Percentiles rank a stretch among this genome's conserved stretches.
These are phyloP conservation scores for Tagetes patula DNA, from an alignment of 129 eudicot species.

Conservation along the genomic window DNA sequence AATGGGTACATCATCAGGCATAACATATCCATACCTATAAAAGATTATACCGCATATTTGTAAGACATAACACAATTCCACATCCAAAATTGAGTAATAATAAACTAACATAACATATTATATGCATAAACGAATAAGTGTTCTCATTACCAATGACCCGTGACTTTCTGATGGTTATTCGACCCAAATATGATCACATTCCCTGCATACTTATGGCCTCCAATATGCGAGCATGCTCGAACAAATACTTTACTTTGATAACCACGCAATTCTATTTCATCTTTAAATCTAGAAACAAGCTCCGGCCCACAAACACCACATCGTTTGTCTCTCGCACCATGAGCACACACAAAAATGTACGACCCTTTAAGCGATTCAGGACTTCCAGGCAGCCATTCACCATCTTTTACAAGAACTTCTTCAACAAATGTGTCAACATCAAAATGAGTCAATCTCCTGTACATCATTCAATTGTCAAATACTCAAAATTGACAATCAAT, in stretches of 20 bases:
- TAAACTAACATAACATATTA: neutral
- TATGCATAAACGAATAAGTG: neutral
- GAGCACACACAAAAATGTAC: constrained; percentile 91
- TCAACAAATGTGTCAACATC: constrained; percentile 97
- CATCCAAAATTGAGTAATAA: constrained; percentile 5
- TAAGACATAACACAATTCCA: constrained; percentile 4
- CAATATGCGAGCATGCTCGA: constrained; percentile 94
- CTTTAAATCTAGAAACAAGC: constrained; percentile 67
- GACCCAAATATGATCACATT: constrained; percentile 84
- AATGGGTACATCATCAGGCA: constrained; percentile 80
- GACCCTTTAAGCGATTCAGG: constrained; percentile 83
- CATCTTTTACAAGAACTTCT: constrained; percentile 91
- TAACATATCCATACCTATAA: constrained; percentile 93
- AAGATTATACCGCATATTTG: constrained; percentile 2
- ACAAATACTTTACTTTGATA: constrained; percentile 77
- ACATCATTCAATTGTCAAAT: neutral
- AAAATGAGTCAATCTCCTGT: constrained; percentile 96
- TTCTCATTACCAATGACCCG: constrained; percentile 77
- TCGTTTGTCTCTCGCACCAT: constrained; percentile 82
- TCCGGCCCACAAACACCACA: constrained; percentile 94
- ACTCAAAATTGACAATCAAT: constrained; percentile 3
- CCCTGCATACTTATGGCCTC: constrained; percentile 96
- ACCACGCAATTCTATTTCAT: constrained; percentile 71
- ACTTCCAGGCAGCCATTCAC: constrained; percentile 95
- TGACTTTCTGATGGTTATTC: constrained; percentile 51